These are phyloP conservation scores for Sugiyamaella grinbergsii DNA, from an alignment of 1,139 yeast species.

Conservation along the genomic window DNA sequence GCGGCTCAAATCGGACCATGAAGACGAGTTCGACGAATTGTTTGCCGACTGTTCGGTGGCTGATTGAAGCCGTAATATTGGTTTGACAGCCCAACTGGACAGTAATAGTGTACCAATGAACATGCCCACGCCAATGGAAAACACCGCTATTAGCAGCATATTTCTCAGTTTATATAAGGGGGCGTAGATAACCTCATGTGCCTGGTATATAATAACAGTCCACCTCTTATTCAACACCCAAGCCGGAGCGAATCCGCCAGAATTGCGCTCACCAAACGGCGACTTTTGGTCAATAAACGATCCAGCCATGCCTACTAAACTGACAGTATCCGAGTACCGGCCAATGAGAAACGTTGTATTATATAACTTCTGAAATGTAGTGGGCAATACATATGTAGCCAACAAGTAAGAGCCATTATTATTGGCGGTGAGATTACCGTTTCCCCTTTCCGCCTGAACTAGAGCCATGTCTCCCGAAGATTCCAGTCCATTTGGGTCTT, in stretches of 20 bases:
- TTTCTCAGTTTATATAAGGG: conserved; percentile 68
- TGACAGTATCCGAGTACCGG: conserved; percentile 35
- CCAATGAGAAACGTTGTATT: conserved; percentile 27
- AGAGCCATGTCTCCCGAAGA: conserved; percentile 41
- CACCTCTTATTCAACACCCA: conserved; percentile 55
- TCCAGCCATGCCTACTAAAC: conserved; percentile 50
- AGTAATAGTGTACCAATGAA: conserved; percentile 75
- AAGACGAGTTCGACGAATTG: conserved; percentile 10
- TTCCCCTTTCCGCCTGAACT: conserved; percentile 30
- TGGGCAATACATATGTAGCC: conserved; percentile 24
- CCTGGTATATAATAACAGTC: conserved; percentile 74
- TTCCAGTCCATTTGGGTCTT: conserved; percentile 49
- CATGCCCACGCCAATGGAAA: conserved; percentile 78
- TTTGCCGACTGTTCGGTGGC: conserved; percentile 70
- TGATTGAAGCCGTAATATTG: conserved; percentile 75
- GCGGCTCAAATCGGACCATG: not conserved
- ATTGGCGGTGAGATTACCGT: not conserved
- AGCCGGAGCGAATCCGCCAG: conserved; percentile 70
- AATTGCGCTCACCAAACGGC: conserved; percentile 50
- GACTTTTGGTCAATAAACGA: conserved; percentile 49
- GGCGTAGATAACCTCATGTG: conserved; percentile 56
- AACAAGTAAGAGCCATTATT: not conserved
- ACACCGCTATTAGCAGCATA: conserved; percentile 75
- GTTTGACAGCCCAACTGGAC: conserved; percentile 85
- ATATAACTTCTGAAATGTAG: conserved; percentile 24